These are phyloP conservation scores for Calonectria pseudoreteaudii DNA, from an alignment of 2,329 filamentous ascomycete genomes.

Conservation along the genomic window DNA sequence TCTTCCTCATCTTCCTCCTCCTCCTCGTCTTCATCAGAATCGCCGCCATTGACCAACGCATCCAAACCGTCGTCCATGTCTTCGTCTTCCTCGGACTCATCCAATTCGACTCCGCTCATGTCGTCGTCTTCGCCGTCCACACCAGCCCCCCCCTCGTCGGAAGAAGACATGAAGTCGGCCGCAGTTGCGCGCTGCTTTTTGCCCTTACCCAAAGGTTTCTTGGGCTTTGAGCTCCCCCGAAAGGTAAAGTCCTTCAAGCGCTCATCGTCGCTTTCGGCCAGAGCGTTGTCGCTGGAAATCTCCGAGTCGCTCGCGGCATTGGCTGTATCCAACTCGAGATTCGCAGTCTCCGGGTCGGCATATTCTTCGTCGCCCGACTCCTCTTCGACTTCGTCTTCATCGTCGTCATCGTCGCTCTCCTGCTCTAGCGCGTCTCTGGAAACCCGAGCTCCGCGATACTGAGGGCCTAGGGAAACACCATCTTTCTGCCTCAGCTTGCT, in stretches of 20 bases:
- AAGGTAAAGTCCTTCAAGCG: slow-evolving; percentile 80
- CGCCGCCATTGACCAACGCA: slow-evolving; percentile 46
- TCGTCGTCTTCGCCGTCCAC: slow-evolving; percentile 51
- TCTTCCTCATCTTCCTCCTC: slow-evolving; percentile 51
- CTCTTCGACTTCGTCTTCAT: slow-evolving; percentile 57
- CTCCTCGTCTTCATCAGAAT: slow-evolving; percentile 50
- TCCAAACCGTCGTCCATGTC: slow-evolving; percentile 54
- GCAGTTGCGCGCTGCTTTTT: slow-evolving; percentile 59
- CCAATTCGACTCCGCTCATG: slow-evolving; percentile 50
- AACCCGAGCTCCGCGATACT: slow-evolving; percentile 83
- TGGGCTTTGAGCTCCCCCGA: slow-evolving; percentile 67
- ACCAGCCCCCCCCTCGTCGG: slow-evolving; percentile 52
- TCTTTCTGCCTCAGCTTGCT: slow-evolving; percentile 85
- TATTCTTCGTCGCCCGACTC: slow-evolving; percentile 60
- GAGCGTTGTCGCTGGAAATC: slow-evolving; percentile 75
- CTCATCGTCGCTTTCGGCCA: slow-evolving; percentile 88
- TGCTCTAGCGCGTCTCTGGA: slow-evolving; percentile 75
- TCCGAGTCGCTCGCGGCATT: slow-evolving; percentile 67
- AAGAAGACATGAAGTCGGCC: slow-evolving; percentile 68
- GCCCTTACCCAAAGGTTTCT: slow-evolving; percentile 47
- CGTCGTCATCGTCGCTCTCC: slow-evolving; percentile 64
- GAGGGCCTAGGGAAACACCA: slow-evolving; percentile 75
- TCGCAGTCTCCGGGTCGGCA: slow-evolving; percentile 67
- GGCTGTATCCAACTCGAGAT: slow-evolving; percentile 64
- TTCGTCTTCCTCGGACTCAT: slow-evolving; percentile 51